Evolutionary conservation across 2,329 filamentous ascomycete genomes (phyloP).

Genomic region (Rhynchosporium agropyri): DNA sequence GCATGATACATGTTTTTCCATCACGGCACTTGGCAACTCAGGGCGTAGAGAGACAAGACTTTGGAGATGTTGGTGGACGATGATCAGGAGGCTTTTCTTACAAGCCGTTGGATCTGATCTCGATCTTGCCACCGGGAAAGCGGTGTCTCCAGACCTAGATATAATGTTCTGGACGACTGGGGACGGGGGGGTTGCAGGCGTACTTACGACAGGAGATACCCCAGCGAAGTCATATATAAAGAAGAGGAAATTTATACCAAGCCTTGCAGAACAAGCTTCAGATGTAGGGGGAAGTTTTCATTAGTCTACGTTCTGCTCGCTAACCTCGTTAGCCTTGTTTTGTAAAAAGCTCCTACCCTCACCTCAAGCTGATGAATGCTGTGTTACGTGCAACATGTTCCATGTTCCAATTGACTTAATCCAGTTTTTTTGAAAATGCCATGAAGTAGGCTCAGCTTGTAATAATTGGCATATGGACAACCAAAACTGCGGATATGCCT

Average conservation of each 20-base stretch:
- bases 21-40: background rate
- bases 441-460: too few species aligned
- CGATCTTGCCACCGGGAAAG: background rate
- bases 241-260: slow-evolving; percentile 3
- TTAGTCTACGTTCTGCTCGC: slow-evolving; percentile 1
- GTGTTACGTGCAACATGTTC: too few species aligned
- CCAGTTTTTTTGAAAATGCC: too few species aligned
- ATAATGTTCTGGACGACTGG: slow-evolving; percentile 2
- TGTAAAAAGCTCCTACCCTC: too few species aligned
- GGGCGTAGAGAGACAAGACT: background rate
- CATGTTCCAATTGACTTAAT: too few species aligned
- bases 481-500: too few species aligned
- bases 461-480: too few species aligned
- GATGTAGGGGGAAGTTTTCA: background rate
- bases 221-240: background rate
- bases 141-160: background rate
- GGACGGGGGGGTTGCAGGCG: background rate
- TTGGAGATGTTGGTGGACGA: background rate
- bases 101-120: background rate
- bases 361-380: too few species aligned
- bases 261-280: too few species aligned
- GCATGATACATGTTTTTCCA: too few species aligned
- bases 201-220: slow-evolving; percentile 7
- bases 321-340: background rate
- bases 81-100: background rate